Evolutionary conservation across 164 flowering plant genomes (phyloP).

Genomic region (Annona cherimola): DNA sequence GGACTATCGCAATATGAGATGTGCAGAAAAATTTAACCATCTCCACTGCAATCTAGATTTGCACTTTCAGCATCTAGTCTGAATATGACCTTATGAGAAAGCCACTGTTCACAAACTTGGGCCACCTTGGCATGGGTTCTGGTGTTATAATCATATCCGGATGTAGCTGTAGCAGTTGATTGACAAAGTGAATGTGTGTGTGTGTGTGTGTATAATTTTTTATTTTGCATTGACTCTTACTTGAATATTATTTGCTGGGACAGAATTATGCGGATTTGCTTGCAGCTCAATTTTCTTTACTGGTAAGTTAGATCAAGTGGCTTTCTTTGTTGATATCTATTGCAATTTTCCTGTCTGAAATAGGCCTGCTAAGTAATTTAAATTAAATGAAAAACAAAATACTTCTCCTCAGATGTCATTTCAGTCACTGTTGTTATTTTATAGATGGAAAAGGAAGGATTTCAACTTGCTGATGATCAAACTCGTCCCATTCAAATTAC

Average conservation of each 20-base stretch:
- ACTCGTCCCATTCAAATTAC: constrained; percentile 51
- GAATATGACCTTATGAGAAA: neutral
- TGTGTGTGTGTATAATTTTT: neutral
- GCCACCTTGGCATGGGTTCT: neutral
- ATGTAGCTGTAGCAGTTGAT: neutral
- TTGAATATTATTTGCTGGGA: constrained; percentile 12
- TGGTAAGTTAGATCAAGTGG: constrained; percentile 45
- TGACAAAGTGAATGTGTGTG: no score
- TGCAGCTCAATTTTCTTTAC: constrained; percentile 53
- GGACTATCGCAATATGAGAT: no score
- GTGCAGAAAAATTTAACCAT: neutral
- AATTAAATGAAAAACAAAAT: neutral
- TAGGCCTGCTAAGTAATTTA: neutral
- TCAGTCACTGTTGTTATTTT: constrained; percentile 3
- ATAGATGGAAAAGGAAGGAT: constrained; percentile 82
- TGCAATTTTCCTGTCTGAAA: neutral
- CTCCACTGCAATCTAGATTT: neutral
- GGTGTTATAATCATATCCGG: neutral
- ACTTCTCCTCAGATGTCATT: neutral
- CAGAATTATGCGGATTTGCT: constrained; percentile 87
- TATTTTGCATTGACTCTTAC: constrained; percentile 11
- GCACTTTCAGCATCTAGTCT: neutral
- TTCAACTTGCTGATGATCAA: constrained; percentile 38
- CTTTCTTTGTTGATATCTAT: neutral
- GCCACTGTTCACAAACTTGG: neutral